Percentiles rank a stretch among this genome's conserved stretches.
These are phyloP conservation scores for Actinidia chinensis DNA, from an alignment of 179 eudicot species.

Conservation along the genomic window DNA sequence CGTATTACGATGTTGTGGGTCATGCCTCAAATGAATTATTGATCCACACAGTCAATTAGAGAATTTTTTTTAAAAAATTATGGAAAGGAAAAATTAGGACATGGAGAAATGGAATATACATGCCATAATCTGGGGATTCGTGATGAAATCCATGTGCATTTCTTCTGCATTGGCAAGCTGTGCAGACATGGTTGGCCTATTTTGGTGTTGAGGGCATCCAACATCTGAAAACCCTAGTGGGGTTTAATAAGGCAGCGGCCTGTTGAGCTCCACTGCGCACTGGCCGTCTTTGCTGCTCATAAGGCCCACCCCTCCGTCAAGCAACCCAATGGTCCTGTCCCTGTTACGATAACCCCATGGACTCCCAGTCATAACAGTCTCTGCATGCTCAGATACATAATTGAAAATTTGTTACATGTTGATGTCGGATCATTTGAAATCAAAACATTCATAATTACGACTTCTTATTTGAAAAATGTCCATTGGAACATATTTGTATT, in stretches of 20 bases:
- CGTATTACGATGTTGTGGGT: no score
- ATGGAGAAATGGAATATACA: neutral
- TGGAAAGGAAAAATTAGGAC: neutral
- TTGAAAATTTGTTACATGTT: no score
- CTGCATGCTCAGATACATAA: no score
- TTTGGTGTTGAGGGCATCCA: constrained; percentile 47
- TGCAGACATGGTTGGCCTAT: constrained; percentile 52
- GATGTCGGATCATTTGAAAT: no score
- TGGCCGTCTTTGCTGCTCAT: constrained; percentile 59
- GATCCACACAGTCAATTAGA: no score
- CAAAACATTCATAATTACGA: no score
- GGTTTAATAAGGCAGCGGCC: constrained; percentile 71
- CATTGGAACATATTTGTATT: no score
- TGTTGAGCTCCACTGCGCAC: constrained; percentile 51
- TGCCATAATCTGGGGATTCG: constrained; percentile 68
- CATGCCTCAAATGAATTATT: no score
- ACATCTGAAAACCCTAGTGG: constrained; percentile 55
- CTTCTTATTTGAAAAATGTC: no score
- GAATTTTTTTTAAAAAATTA: no score
- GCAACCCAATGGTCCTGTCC: constrained; percentile 87
- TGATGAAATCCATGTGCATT: constrained; percentile 69
- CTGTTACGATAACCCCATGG: constrained; percentile 73
- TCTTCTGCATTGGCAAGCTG: constrained; percentile 53
- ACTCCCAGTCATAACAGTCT: constrained; percentile 68
- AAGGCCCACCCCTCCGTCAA: constrained; percentile 78